A percentile compares a stretch with the other conserved stretches of the same genome.
Evolutionary conservation across 805 yeast species (phyloP).

Genomic region (Yarrowia bubula): DNA sequence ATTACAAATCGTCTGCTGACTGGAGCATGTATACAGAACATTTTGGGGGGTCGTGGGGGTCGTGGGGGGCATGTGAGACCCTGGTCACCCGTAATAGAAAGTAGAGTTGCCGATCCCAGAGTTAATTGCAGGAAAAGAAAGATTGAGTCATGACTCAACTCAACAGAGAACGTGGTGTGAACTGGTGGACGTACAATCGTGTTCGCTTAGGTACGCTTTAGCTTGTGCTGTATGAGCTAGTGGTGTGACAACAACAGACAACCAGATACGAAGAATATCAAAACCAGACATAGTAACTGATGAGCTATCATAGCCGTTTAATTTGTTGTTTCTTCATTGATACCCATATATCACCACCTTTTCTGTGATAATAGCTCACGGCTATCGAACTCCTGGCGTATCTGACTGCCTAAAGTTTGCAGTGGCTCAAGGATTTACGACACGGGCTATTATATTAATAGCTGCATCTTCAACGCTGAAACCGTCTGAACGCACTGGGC

Average conservation of each 20-base stretch:
- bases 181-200: background rate
- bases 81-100: background rate
- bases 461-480: background rate
- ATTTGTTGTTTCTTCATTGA: too few species aligned
- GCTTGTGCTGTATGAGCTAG: background rate
- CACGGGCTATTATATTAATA: constrained; percentile 3
- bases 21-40: background rate
- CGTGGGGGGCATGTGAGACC: constrained; percentile 2
- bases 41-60: background rate
- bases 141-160: constrained; percentile 13
- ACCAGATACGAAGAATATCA: too few species aligned
- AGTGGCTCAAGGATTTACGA: constrained; percentile 22
- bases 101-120: background rate
- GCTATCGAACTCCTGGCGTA: constrained; percentile 10
- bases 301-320: too few species aligned
- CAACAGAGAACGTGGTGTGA: background rate
- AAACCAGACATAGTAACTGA: too few species aligned
- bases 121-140: background rate
- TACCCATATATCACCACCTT: too few species aligned
- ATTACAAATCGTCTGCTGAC: background rate
- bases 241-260: background rate
- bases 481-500: background rate
- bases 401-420: constrained; percentile 20
- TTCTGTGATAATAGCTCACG: background rate
- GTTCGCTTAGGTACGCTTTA: constrained; percentile 1